Base-by-base conservation (phyloP, 2,329 filamentous ascomycete genomes). In the Fusarium sp. region DNA sequence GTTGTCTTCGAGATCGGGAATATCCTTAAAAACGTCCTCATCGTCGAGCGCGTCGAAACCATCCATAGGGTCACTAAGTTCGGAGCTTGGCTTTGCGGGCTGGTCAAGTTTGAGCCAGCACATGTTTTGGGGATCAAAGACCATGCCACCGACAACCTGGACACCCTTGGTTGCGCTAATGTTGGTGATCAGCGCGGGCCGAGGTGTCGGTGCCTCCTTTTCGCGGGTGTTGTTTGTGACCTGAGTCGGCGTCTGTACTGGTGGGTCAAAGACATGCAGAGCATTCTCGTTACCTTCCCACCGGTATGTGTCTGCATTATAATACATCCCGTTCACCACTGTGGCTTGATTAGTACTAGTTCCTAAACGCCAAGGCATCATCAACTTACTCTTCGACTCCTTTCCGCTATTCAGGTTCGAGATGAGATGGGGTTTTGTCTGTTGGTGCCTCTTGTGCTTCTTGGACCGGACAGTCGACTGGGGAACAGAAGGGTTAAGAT, bases 221-320 rank as follows among this genome's bases (percentile, higher is more conserved):
- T 90, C 87, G 14, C 85, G 83, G 0, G 80, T 78, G 13, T 85
- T 75, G 3, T 84, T 84, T 0, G 71, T 65, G 16, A 77, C 69
- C 9, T 84, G 83, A 0, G 85, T 85, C 2, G 87, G 86, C 2
- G 86, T 86, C 1, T 86, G 83, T 6, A 81, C 78, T 6, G 89
- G 82, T 59, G 85, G 79, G 58, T 97, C 93, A 79, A 99, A 99
- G 4, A 89, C 88, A 68, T 87, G 86, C 58, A 97, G 83, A 33
- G 86, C 91, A 73, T 93, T 95, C 78, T 99, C 96, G 74, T 99
- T 99, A 57, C 96, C 96, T 83, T 99, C 96, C 96, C 96, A 99
- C 54, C 89, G 87, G 76, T 90, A 96, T 8, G 92, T 91, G 27
- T 86, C 84, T 6, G 96, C 93, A 76, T 99, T 98, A 78, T 97